Percentiles rank a stretch among this genome's conserved stretches.
phyloP scores from a whole-genome alignment of 768 basidiomycete genomes.

The Suillus cothurnatus region DNA sequence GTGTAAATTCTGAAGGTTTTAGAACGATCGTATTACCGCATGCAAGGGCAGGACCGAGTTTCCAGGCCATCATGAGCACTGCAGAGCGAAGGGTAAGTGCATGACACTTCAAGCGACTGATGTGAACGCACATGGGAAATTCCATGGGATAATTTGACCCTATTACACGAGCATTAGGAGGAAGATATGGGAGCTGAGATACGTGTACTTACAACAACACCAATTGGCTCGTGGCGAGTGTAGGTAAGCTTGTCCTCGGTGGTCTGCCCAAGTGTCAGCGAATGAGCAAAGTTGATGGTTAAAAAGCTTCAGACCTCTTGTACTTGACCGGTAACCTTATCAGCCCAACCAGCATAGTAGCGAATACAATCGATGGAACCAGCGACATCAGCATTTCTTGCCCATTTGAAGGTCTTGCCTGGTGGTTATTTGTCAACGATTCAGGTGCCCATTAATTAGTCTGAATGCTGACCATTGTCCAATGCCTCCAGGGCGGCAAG shows the following conservation, averaged over 20 bases:
- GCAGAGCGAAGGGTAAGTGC: neutral
- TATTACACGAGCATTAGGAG: neutral
- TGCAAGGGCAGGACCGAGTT: conserved; percentile 70
- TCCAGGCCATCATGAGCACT: conserved; percentile 65
- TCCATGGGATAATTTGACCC: conserved; percentile 46
- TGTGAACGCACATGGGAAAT: conserved; percentile 45
- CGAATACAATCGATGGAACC: conserved; percentile 53
- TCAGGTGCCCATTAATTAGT: neutral
- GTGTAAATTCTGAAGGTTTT: conserved; percentile 76
- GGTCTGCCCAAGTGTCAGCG: conserved; percentile 25
- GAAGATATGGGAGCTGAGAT: conserved; percentile 19
- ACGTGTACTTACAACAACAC: conserved; percentile 42
- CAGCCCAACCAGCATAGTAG: conserved; percentile 91
- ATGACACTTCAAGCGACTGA: neutral
- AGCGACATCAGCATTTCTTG: conserved; percentile 53
- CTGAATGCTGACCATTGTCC: conserved; percentile 52
- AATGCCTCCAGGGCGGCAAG: conserved; percentile 75
- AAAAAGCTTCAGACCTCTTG: conserved; percentile 47
- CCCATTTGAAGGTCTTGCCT: conserved; percentile 58
- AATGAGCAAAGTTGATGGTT: neutral
- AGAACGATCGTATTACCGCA: conserved; percentile 73
- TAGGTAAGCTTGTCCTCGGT: conserved; percentile 57
- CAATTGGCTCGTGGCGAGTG: conserved; percentile 68
- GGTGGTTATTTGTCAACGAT: neutral
- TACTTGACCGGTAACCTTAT: conserved; percentile 78